Percentiles rank a stretch among this genome's conserved stretches.
Evolutionary conservation across 2,329 filamentous ascomycete genomes (phyloP).

Genomic region (Claviceps quebecensis): DNA sequence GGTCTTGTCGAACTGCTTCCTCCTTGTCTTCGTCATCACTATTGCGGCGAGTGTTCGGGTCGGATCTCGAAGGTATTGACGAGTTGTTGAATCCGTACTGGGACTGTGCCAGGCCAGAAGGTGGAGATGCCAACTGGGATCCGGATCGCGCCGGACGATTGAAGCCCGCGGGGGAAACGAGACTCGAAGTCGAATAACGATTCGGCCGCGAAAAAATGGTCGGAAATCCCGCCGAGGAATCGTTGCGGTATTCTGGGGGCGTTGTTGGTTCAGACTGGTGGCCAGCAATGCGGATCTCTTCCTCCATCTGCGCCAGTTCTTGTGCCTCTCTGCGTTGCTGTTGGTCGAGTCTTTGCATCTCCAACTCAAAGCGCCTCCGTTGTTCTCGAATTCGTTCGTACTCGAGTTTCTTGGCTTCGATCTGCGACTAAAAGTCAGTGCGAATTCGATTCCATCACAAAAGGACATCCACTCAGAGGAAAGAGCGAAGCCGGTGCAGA

Average conservation of each 20-base stretch:
- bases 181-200: constrained; percentile 76
- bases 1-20: constrained; percentile 52
- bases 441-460: neutral
- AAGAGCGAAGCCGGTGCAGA: neutral
- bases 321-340: constrained; percentile 71
- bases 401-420: constrained; percentile 87
- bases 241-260: constrained; percentile 81
- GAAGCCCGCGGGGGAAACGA: constrained; percentile 68
- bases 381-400: constrained; percentile 86
- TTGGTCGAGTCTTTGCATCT: constrained; percentile 80
- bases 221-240: constrained; percentile 52
- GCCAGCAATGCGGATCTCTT: constrained; percentile 50
- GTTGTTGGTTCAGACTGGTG: constrained; percentile 93
- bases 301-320: constrained; percentile 73
- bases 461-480: neutral
- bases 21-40: constrained; percentile 86
- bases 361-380: constrained; percentile 76
- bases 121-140: constrained; percentile 69
- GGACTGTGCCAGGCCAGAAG: constrained; percentile 45
- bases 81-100: constrained; percentile 34
- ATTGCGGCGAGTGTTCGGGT: constrained; percentile 75
- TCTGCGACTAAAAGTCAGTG: constrained; percentile 33
- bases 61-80: constrained; percentile 63
- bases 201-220: constrained; percentile 72
- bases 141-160: constrained; percentile 62